Evolutionary conservation across 495 filamentous ascomycete species (phyloP), one percentile per base, ranked within the genome.

Genomic region (Aspergillus nidulans): DNA sequence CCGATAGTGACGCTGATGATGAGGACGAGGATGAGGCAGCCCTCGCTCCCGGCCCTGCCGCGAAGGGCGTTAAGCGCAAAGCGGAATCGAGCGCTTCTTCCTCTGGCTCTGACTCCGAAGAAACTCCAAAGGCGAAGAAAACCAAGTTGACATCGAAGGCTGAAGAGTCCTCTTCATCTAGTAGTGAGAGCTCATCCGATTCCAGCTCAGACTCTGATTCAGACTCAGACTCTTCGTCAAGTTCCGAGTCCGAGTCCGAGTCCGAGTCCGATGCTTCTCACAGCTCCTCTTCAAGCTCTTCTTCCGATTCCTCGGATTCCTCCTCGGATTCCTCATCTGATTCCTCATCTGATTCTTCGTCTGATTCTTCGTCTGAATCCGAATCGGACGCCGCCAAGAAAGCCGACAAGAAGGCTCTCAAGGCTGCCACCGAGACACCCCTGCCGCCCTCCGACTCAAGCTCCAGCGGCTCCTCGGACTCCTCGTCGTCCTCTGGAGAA

Each of bases 1-100:
- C 76, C 25, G 83, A 85, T 26, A 85, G 80, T 63, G 83, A 85
- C 47, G 78, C 78, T 15, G 82, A 86, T 56, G 81, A 82, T 45
- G 80, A 80, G 59, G 77, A 85, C 38, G 81, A 85, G 52, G 61
- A 68, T 48, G 61, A 63, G 15, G 59, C 71, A 38, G 60, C 72
- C 23, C 42, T 58, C 10, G 52, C 65, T 19, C 63, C 68, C 19
- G 55, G 64, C 59, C 58, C 68, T 28, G 75, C 79, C 54, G 39
- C 74, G 3, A 47, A 69, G 12, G 65, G 75, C 25, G 63, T 70
- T 36, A 89, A 90, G 73, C 84, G 86, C 57, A 89, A 90, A 72
- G 84, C 83, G 20, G 73, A 74, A 34, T 80, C 81, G 3, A 72
- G 67, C 67, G 74, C 71, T 39, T 79, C 78, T 2, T 69, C 70